Conservation (phyloP, 1,284 basidiomycete species). For the Cryptococcus wingfieldii region DNA sequence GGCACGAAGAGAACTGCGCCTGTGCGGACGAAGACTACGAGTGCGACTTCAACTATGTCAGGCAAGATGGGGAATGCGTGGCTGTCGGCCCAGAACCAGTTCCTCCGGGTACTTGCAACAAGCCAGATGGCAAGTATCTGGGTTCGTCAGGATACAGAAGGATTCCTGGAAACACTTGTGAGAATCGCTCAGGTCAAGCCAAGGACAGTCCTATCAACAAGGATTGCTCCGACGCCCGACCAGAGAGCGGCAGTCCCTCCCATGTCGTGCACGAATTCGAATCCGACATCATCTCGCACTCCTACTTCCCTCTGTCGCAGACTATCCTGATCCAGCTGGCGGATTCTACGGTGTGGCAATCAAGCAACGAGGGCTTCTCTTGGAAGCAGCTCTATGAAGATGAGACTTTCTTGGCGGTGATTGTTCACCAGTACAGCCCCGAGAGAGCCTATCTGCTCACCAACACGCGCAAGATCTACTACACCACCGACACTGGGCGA, state of each 20-base stretch:
- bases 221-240: slow-evolving; percentile 70
- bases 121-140: slow-evolving; percentile 62
- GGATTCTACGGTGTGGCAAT: slow-evolving; percentile 84
- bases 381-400: slow-evolving; percentile 68
- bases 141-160: slow-evolving; percentile 89
- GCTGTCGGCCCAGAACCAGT: slow-evolving; percentile 80
- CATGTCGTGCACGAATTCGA: slow-evolving; percentile 71
- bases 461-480: slow-evolving; percentile 60
- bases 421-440: slow-evolving; percentile 71
- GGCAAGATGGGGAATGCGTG: slow-evolving; percentile 67
- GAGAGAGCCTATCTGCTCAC: slow-evolving; percentile 91
- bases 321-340: slow-evolving; percentile 77
- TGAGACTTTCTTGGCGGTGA: slow-evolving; percentile 72
- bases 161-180: slow-evolving; percentile 90
- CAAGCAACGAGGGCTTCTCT: slow-evolving; percentile 86
- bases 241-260: slow-evolving; percentile 65
- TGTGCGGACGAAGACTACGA: slow-evolving; percentile 89
- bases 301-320: slow-evolving; percentile 60
- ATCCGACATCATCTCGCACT: slow-evolving; percentile 65
- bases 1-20: slow-evolving; percentile 73
- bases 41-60: slow-evolving; percentile 59
- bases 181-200: slow-evolving; percentile 50
- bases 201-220: slow-evolving; percentile 71
- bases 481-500: slow-evolving; percentile 76
- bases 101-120: slow-evolving; percentile 69